A percentile compares a stretch with the other conserved stretches of the same genome.
Evolutionary conservation across 2,329 filamentous ascomycete species (phyloP).

Genomic region (Sarocladium strictum): DNA sequence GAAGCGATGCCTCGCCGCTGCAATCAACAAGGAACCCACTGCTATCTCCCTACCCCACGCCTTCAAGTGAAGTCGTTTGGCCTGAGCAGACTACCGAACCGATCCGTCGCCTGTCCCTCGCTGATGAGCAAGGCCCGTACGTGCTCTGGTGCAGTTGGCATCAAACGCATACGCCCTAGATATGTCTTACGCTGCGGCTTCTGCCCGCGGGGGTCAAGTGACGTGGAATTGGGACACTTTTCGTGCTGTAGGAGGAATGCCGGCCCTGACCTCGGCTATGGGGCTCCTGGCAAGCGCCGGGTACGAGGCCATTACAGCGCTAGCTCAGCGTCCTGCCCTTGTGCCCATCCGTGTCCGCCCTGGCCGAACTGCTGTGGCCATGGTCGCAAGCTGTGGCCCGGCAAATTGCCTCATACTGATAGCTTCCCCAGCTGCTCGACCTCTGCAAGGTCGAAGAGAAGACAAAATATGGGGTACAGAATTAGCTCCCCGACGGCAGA

Average conservation of each 20-base stretch:
- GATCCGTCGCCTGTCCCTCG: neutral
- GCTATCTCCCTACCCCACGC: neutral
- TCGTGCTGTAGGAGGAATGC: neutral
- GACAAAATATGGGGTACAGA: conserved; percentile 2
- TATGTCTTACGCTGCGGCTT: neutral
- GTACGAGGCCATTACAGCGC: neutral
- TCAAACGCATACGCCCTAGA: neutral
- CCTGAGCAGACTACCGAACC: neutral
- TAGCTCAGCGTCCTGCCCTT: neutral
- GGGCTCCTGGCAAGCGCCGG: conserved; percentile 3
- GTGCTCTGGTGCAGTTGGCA: neutral
- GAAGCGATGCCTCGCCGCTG: neutral
- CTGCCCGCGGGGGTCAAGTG: neutral
- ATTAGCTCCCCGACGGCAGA: neutral
- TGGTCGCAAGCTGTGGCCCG: neutral
- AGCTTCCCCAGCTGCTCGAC: neutral
- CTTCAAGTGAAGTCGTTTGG: neutral
- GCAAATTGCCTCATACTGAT: conserved; percentile 5
- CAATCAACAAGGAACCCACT: neutral
- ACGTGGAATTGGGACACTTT: neutral
- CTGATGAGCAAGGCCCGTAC: neutral
- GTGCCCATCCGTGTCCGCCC: neutral
- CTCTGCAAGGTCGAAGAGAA: neutral
- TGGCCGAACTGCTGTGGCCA: neutral
- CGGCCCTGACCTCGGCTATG: conserved; percentile 7